Percentiles rank a stretch among this genome's conserved stretches.
phyloP scores from a whole-genome alignment of 305 asterid species.

The Fraxinus xanthoxyloides region DNA sequence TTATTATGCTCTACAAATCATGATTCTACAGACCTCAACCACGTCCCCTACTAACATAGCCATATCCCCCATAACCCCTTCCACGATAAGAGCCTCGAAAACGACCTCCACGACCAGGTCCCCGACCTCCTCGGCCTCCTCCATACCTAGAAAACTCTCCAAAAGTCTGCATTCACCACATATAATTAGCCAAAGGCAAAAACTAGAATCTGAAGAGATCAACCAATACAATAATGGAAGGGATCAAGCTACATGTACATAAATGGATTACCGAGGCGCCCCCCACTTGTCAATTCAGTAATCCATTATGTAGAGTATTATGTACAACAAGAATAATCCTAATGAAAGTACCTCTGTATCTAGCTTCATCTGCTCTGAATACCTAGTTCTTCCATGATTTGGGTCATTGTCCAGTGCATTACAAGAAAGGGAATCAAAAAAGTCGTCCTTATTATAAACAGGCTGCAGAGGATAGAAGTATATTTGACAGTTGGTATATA shows the following conservation, averaged over 20 bases:
- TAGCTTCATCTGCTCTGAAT: conserved; percentile 90
- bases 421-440: conserved; percentile 48
- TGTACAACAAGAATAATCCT: too few relatives aligned
- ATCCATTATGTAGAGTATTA: too few relatives aligned
- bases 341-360: conserved; percentile 70
- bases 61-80: conserved; percentile 52
- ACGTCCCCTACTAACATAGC: conserved; percentile 64
- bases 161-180: conserved; percentile 58
- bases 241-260: too few relatives aligned
- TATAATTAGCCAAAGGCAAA: not conserved
- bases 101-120: conserved; percentile 76
- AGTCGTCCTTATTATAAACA: conserved; percentile 51
- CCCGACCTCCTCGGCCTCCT: conserved; percentile 85
- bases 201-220: not conserved
- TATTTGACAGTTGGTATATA: not conserved
- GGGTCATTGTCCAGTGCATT: conserved; percentile 42
- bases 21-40: conserved; percentile 54
- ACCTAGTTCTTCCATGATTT: conserved; percentile 71
- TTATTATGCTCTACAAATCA: conserved; percentile 33
- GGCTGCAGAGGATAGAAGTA: conserved; percentile 34
- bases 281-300: too few relatives aligned
- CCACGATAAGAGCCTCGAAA: conserved; percentile 66
- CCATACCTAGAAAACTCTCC: conserved; percentile 84
- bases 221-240: not conserved
- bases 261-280: too few relatives aligned